Base-by-base conservation (phyloP, 1,139 yeast genomes). In the Geotrichum histeridarum region DNA sequence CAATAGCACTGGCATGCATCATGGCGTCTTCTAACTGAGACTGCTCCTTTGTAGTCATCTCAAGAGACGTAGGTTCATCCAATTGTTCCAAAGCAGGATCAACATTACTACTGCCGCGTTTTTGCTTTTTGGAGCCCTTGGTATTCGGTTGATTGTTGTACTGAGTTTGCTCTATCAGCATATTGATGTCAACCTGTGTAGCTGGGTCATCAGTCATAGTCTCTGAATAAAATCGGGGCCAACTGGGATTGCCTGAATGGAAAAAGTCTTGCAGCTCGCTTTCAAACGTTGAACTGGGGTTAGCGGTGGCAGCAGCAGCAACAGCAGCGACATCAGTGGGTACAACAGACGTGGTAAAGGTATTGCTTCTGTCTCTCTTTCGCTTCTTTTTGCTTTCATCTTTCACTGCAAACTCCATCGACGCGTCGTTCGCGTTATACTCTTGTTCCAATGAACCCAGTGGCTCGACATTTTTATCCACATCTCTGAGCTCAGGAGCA, bases 1-100 rank as follows among this genome's bases (percentile, higher is more conserved):
- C 67, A 54, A 65, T 61, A 9, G 64, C 65, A 2, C 65, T 58
- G 0, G 68, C 68, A 42, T 64, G 65, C 37, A 63, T 51, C 56
- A 65, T 60, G 6, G 68, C 68, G 38, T 63, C 64, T 48, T 64
- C 61, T 15, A 64, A 59, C 31, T 61, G 60, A 18, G 60, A 55
- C 53, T 60, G 64, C 39, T 62, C 60, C 39, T 58, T 56, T n/a
- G 58, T 55, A 42, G 50, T 27, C 48, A 47, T 27, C 27, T 51
- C 51, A 9, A 51, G 18, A 3, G 44, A 31, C 6, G 31, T 27
- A 11, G 42, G 27, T 14, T 47, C 50, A 22, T 48, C 52, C 11
- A 53, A 15, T 30, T 53, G 52, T 18, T 48, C 53, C 39, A 53
- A 18, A 6, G 45, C 54, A 8, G 58, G 56, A 37, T 53, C 58